Conservation (phyloP, 2,329 filamentous ascomycete species). For the Colletotrichum lini region DNA sequence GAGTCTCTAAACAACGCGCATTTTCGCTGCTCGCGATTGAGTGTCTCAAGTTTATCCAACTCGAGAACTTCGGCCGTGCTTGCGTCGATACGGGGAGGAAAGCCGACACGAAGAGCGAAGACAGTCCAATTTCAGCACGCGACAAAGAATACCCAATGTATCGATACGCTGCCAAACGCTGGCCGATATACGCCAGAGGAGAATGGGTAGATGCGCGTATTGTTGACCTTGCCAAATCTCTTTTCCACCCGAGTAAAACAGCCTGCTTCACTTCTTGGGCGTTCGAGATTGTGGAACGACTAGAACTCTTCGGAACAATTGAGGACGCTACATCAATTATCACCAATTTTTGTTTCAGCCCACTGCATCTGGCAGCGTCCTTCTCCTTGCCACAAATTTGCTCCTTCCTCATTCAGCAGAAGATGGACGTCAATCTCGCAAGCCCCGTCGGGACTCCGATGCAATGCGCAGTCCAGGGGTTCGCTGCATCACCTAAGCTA, state of each 20-base stretch:
- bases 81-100: neutral
- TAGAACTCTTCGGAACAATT: fast-evolving
- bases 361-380: neutral
- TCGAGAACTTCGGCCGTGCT: neutral
- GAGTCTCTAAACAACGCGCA: neutral
- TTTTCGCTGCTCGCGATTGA: neutral
- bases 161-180: neutral
- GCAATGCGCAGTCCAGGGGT: no score
- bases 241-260: neutral
- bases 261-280: neutral
- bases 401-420: no score
- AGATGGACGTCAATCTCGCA: no score
- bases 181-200: neutral
- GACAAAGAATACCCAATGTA: neutral
- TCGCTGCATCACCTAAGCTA: no score
- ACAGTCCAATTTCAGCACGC: no score
- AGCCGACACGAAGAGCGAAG: no score
- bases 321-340: neutral
- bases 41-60: neutral
- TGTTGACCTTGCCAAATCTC: neutral
- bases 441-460: no score
- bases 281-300: neutral
- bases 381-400: no score
- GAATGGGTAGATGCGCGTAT: neutral
- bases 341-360: neutral